A percentile compares a stretch with the other conserved stretches of the same genome.
Conservation (phyloP, 495 filamentous ascomycete genomes). For the Hypomontagnella submonticulosa region DNA sequence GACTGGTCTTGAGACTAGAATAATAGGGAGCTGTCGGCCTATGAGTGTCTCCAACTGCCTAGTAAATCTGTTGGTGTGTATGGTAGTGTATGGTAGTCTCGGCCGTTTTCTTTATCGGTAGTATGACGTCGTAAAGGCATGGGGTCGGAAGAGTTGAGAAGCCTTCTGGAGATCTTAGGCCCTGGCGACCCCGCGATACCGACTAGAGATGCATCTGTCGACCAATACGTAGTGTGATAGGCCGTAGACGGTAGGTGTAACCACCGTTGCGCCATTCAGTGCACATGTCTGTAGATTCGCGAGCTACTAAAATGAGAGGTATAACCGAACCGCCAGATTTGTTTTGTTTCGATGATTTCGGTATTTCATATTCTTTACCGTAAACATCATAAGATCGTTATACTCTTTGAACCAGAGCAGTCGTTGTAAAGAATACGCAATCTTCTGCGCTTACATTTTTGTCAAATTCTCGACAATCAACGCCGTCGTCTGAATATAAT, state of each 20-base stretch:
- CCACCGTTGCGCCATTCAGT: constrained; percentile 29
- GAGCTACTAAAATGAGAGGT: constrained; percentile 16
- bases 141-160: constrained; percentile 23
- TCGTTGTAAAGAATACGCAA: neutral
- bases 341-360: constrained; percentile 5
- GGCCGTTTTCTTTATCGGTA: constrained; percentile 28
- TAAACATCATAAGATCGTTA: constrained; percentile 2
- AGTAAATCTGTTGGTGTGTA: constrained; percentile 16
- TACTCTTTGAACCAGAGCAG: neutral
- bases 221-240: constrained; percentile 30
- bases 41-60: neutral
- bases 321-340: constrained; percentile 4
- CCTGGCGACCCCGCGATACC: constrained; percentile 40
- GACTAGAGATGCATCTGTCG: constrained; percentile 19
- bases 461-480: neutral
- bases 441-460: neutral
- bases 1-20: constrained; percentile 11
- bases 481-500: constrained; percentile 18
- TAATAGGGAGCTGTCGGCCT: constrained; percentile 2
- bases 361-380: constrained; percentile 8
- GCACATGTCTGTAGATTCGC: too few relatives aligned
- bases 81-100: constrained; percentile 31
- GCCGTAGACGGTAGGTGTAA: constrained; percentile 15
- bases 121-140: constrained; percentile 34
- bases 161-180: constrained; percentile 27